phyloP scores from a whole-genome alignment of 1,284 basidiomycete species.

The Entoloma clypeatum region DNA sequence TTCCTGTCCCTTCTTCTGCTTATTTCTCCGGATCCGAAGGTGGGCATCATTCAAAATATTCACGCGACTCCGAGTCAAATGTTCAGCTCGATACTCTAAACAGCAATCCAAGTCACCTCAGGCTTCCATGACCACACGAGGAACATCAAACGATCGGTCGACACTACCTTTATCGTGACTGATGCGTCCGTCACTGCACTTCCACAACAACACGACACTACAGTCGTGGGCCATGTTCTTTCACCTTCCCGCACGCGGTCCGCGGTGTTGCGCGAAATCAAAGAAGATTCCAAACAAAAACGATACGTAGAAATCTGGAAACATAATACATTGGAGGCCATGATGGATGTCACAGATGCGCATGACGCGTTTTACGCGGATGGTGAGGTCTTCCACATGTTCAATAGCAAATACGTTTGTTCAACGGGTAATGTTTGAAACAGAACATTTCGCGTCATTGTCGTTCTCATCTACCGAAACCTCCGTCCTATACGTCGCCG shows the following conservation, averaged over 20 bases:
- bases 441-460: conserved; percentile 47
- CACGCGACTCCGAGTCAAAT: conserved; percentile 2
- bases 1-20: conserved; percentile 37
- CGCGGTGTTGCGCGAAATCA: conserved; percentile 46
- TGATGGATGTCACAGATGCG: conserved; percentile 52
- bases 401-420: background rate
- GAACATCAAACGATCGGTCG: conserved; percentile 17
- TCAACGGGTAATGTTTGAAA: conserved; percentile 7
- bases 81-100: conserved; percentile 4
- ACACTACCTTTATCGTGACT: conserved; percentile 14
- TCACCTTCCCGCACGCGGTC: conserved; percentile 44
- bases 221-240: conserved; percentile 38
- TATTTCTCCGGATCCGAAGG: conserved; percentile 30
- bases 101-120: conserved; percentile 40
- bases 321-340: conserved; percentile 37
- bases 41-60: conserved; percentile 12
- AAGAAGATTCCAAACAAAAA: conserved; percentile 29
- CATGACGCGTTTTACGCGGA: conserved; percentile 64
- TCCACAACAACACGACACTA: conserved; percentile 35
- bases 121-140: conserved; percentile 19
- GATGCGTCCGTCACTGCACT: conserved; percentile 8
- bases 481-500: conserved; percentile 54
- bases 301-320: conserved; percentile 64
- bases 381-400: conserved; percentile 35
- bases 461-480: conserved; percentile 51